Percentiles rank a stretch among this genome's conserved stretches.
Conservation (phyloP, 176 grass and related monocot genomes). For the Triticum urartu region DNA sequence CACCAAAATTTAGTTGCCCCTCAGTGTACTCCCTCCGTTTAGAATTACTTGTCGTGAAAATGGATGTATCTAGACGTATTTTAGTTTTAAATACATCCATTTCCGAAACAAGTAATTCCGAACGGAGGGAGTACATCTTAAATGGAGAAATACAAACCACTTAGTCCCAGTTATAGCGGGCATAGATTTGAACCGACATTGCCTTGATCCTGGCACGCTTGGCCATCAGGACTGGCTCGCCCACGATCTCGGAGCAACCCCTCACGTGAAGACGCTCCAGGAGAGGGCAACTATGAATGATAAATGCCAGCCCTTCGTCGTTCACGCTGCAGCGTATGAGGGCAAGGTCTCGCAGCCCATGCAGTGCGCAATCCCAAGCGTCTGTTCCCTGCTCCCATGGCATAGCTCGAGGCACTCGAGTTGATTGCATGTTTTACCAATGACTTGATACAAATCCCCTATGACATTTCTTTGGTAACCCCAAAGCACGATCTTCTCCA, state of each 20-base stretch:
- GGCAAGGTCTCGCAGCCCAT: background rate
- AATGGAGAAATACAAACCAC: background rate
- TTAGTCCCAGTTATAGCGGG: background rate
- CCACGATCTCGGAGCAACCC: background rate
- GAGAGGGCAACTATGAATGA: background rate
- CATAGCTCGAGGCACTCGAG: background rate
- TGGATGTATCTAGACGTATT: no score
- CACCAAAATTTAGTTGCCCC: no score
- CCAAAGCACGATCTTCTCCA: background rate
- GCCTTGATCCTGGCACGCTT: background rate
- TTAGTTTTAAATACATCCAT: no score
- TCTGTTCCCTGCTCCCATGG: background rate
- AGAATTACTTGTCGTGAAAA: no score
- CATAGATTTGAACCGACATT: background rate
- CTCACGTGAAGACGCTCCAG: background rate
- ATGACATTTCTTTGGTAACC: background rate
- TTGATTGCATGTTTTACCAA: background rate
- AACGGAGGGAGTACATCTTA: no score
- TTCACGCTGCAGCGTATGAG: background rate
- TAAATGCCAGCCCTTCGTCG: background rate
- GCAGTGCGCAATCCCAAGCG: background rate
- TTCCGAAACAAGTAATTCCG: no score
- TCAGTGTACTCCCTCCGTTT: no score
- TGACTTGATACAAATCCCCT: background rate
- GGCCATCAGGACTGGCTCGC: background rate